phyloP scores from a whole-genome alignment of 192 early-diverging fungal species.

The Coemansia sp. region DNA sequence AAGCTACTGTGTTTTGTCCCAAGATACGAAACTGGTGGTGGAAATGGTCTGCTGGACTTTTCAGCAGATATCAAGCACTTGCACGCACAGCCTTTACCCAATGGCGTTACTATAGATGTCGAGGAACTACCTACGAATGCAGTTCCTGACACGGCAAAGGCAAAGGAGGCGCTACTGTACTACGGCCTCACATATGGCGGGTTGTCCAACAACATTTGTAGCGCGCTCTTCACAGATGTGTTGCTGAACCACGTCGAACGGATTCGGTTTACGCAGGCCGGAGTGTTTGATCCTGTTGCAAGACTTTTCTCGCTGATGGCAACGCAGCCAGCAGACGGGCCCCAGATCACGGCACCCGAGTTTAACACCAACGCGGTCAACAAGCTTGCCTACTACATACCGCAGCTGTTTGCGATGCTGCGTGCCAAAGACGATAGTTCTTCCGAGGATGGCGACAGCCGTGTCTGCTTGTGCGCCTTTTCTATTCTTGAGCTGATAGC shows the following conservation, averaged over 20 bases:
- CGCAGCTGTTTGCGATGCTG: conserved; percentile 44
- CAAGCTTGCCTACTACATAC: conserved; percentile 34
- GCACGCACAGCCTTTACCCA: not conserved
- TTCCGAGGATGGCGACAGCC: not conserved
- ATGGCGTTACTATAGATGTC: not conserved
- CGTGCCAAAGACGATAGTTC: conserved; percentile 1
- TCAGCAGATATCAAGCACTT: not conserved
- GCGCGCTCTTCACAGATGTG: conserved; percentile 21
- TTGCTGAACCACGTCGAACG: conserved; percentile 18
- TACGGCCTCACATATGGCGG: not conserved
- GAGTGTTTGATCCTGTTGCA: conserved; percentile 37
- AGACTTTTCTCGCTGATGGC: conserved; percentile 30
- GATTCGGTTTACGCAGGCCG: conserved; percentile 24
- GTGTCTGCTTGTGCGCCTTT: conserved; percentile 11
- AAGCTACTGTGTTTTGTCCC: not conserved
- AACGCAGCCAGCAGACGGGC: conserved; percentile 1
- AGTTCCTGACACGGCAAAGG: conserved; percentile 15
- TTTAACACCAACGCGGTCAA: conserved; percentile 20
- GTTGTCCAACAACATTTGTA: not conserved
- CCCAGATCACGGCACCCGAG: conserved; percentile 6
- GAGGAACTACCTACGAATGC: not conserved
- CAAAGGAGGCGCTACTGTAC: conserved; percentile 37
- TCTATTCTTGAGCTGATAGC: conserved; percentile 18
- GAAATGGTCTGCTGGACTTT: not conserved
- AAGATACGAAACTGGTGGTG: not conserved